Base-by-base conservation (phyloP, 2,329 filamentous ascomycete genomes). In the Microsporum audouinii region DNA sequence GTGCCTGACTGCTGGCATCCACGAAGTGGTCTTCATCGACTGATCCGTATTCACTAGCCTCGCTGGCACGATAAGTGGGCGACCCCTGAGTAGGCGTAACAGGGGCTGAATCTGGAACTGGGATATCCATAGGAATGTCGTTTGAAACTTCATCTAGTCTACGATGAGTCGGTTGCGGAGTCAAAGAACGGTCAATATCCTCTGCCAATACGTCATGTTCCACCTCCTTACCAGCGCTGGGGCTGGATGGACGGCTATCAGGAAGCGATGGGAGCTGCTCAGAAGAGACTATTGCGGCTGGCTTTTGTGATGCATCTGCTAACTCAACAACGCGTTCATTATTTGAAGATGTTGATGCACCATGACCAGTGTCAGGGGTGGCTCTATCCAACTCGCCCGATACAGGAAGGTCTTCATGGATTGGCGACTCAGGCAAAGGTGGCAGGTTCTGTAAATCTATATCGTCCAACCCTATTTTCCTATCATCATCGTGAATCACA, bases 171-270 rank as follows among this genome's bases (percentile, higher is more conserved):
- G 51, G 51, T 31, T 34, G 51, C 2, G 51, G 51, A n/a, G 51
- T 55, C n/a, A 36, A 55, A 8, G 51, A 55, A n/a, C 51, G 51
- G 17, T 55, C 51, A 5, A 55, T 55, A 34, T 36, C 51, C n/a
- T 55, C 51, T 7, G n/a, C 31, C 2, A 38, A 6, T 6, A 3
- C 12, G 29, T 34, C 31, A 7, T n/a, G n/a, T 36, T 55, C 51
- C 33, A 38, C 51, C 7, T 34, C 51, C 31, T 55, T 27, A 6
- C 7, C 17, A 14, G 34, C 55, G 27, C 4, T 29, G 5, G 69
- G 68, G 6, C 65, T 68, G 6, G 65, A 60, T 12, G 65, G 64
- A 6, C 66, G 62, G 34, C 60, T 63, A 12, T 64, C 57, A 41
- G 65, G 60, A 5, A 66, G 61, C 1, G 65, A 61, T 17, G 66